Evolutionary conservation across 2,329 filamentous ascomycete species (phyloP).

Genomic region (Claviceps humidiphila): DNA sequence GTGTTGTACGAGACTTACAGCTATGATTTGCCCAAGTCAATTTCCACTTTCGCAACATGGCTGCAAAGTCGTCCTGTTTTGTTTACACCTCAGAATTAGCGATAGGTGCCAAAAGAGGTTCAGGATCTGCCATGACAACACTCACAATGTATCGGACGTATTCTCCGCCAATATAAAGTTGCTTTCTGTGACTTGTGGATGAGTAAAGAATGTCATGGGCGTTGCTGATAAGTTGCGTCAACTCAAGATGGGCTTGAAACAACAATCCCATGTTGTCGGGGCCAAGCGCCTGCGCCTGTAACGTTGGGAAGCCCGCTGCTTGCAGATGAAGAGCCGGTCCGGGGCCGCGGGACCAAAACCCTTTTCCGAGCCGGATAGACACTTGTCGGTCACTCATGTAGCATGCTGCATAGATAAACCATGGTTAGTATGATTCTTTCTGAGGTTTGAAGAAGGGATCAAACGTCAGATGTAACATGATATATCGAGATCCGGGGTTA

Average conservation of each 20-base stretch:
- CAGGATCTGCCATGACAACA: neutral
- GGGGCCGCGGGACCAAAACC: slow-evolving; percentile 61
- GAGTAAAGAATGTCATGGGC: slow-evolving; percentile 64
- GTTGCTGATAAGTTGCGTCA: slow-evolving; percentile 61
- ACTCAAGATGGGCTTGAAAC: slow-evolving; percentile 57
- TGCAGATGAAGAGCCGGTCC: slow-evolving; percentile 51
- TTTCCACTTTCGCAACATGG: slow-evolving; percentile 58
- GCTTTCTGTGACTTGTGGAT: slow-evolving; percentile 54
- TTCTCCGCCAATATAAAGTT: slow-evolving; percentile 56
- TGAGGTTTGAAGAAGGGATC: no score
- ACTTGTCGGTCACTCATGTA: slow-evolving; percentile 56
- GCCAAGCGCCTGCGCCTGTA: slow-evolving; percentile 43
- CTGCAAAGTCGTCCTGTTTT: slow-evolving; percentile 49
- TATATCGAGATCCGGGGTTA: no score
- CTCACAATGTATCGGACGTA: slow-evolving; percentile 56
- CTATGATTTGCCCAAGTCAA: slow-evolving; percentile 53
- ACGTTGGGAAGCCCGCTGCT: slow-evolving; percentile 53
- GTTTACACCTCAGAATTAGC: neutral
- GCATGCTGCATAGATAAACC: slow-evolving; percentile 26
- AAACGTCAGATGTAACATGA: no score
- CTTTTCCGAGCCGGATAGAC: slow-evolving; percentile 57
- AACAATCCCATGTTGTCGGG: slow-evolving; percentile 56
- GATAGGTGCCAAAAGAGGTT: neutral
- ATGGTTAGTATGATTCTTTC: no score
- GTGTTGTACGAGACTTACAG: slow-evolving; percentile 27